These are phyloP conservation scores for Coprinopsis strossmayeri DNA, from an alignment of 768 basidiomycete species.

Conservation along the genomic window DNA sequence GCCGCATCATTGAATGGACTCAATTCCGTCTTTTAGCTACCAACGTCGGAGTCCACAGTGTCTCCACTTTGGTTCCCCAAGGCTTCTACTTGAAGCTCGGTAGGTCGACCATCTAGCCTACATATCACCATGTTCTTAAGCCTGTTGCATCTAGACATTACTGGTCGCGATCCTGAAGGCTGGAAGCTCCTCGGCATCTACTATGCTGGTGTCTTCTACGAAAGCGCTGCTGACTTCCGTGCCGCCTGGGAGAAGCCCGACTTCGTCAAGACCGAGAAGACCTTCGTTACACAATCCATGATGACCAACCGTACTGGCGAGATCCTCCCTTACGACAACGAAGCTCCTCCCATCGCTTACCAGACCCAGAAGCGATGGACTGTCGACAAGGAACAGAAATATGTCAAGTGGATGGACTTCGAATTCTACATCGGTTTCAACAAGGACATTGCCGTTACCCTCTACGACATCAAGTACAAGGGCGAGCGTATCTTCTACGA, in stretches of 20 bases:
- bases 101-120: background rate
- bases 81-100: constrained; percentile 3
- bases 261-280: constrained; percentile 3
- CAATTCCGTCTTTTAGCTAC: background rate
- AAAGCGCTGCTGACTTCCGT: background rate
- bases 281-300: constrained; percentile 3
- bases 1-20: constrained; percentile 2
- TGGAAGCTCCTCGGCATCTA: constrained; percentile 5
- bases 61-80: background rate
- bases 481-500: constrained; percentile 6
- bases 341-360: constrained; percentile 1
- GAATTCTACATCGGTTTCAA: constrained; percentile 5
- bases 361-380: constrained; percentile 5
- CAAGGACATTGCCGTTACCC: constrained; percentile 2
- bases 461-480: constrained; percentile 7
- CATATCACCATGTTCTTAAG: background rate
- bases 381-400: constrained; percentile 1
- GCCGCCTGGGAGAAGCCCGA: background rate
- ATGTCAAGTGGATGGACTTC: constrained; percentile 8
- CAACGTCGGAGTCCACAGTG: background rate
- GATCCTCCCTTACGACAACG: background rate
- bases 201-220: constrained; percentile 2
- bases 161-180: background rate
- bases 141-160: background rate
- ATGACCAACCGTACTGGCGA: constrained; percentile 4